Conservation (phyloP, 169 alveolate species). For the Miamiensis avidus region DNA sequence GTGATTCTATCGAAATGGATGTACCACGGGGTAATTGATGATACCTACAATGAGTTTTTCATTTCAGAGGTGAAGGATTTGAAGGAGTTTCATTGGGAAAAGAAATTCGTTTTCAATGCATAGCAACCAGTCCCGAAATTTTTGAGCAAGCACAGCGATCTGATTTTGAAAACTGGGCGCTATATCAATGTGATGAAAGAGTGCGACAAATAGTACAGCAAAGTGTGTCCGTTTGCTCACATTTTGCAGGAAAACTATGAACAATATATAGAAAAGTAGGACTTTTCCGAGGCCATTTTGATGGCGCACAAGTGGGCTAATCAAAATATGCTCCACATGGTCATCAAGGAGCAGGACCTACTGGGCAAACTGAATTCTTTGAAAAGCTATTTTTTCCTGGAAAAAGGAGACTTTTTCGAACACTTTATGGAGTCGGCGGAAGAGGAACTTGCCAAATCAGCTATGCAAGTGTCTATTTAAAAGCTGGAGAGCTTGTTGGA, state of each 20-base stretch:
- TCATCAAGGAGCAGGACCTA: conserved; percentile 50
- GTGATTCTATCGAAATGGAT: conserved; percentile 79
- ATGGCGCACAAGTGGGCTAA: conserved; percentile 67
- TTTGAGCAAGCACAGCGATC: conserved; percentile 57
- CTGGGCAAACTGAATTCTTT: conserved; percentile 51
- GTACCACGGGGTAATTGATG: conserved; percentile 74
- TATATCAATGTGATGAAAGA: conserved; percentile 63
- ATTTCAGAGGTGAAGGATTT: conserved; percentile 71
- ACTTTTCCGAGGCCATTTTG: conserved; percentile 52
- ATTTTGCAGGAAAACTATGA: not conserved
- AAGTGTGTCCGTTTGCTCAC: not conserved
- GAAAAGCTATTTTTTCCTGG: conserved; percentile 66
- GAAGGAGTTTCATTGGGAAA: conserved; percentile 73
- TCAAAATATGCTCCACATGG: conserved; percentile 44
- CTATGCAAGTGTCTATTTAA: conserved; percentile 49
- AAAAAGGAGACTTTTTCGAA: conserved; percentile 62
- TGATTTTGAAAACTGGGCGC: conserved; percentile 73
- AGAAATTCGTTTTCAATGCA: conserved; percentile 68
- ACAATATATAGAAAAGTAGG: conserved; percentile 10
- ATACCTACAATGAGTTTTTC: conserved; percentile 79
- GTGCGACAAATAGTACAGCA: not conserved
- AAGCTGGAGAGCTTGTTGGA: conserved; percentile 58
- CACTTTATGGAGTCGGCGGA: conserved; percentile 65
- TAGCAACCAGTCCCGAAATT: conserved; percentile 70
- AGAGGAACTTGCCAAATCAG: conserved; percentile 35